Evolutionary conservation across 176 grass and related monocot genomes (phyloP), one percentile per base, ranked within the genome.

Genomic region (Raddia distichophylla): DNA sequence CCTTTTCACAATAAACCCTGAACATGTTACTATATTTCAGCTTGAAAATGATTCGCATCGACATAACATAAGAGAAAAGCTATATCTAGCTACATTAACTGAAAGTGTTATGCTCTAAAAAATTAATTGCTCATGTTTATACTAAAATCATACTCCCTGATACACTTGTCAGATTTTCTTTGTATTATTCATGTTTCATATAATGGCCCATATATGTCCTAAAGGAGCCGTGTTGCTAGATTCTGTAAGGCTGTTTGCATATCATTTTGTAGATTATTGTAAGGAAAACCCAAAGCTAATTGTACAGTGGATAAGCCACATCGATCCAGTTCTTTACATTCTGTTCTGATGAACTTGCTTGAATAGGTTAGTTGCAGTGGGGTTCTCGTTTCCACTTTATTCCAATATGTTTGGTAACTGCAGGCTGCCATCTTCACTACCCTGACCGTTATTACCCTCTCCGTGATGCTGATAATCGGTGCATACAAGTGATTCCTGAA

Each of bases 341-440:
- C 52, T 52, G 0, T 46, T 51, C 16, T 3, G 32, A 19, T 68
- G 47, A 22, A 34, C 27, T 40, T 66, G 5, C 44, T 60, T 10
- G 10, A 12, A 76, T 58, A 40, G 32, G 18, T 5, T 64, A 14
- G 42, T 46, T 35, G 44, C 19, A 16, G 44, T 11, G 27, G 59
- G 10, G 54, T 32, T 32, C 1, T 17, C n/a, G 27, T 27, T 13
- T 12, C 9, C 44, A 73, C 13, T 52, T 12, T 33, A 47, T 35
- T 71, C 18, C 52, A 12, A 20, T 10, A 10, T 2, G 4, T 5
- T 61, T 19, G 8, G 18, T 67, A 14, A 5, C 1, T 74, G 79
- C 79, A 90, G 88, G 79, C 79, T 20, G 63, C 8, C 53, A 79
- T 86, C 60, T 90, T 90, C 74, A 79, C 83, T 32, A 49, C 71